These are phyloP conservation scores for Alopecurus myosuroides DNA, from an alignment of 176 grass and related monocot species.

Conservation along the genomic window DNA sequence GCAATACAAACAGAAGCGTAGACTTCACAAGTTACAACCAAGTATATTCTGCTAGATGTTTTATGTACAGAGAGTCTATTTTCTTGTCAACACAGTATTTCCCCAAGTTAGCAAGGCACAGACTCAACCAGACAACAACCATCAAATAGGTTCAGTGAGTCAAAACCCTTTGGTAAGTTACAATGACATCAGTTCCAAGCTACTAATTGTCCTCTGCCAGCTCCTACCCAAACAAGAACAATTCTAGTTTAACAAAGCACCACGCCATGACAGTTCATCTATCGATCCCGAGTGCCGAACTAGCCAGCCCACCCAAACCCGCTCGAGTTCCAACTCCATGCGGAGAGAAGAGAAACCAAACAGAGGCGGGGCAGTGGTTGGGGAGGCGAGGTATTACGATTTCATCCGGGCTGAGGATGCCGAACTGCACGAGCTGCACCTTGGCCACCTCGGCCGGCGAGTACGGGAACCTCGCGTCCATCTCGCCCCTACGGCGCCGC, in stretches of 20 bases:
- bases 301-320: not conserved
- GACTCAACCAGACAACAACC: not conserved
- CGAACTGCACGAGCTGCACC: conserved; percentile 87
- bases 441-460: conserved; percentile 97
- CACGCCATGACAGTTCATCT: not conserved
- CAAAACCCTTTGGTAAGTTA: not conserved
- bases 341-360: conserved; percentile 16
- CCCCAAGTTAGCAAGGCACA: not conserved
- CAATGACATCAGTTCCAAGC: not conserved
- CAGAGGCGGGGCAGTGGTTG: not conserved
- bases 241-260: not conserved
- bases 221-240: not conserved
- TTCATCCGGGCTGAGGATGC: conserved; percentile 96
- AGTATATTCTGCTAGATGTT: not conserved
- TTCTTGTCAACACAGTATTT: not conserved
- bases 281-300: not conserved
- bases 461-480: conserved; percentile 92
- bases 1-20: not conserved
- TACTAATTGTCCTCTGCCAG: not conserved
- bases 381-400: conserved; percentile 62
- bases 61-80: not conserved
- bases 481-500: no score
- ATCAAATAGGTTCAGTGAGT: not conserved
- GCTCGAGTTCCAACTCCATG: not conserved
- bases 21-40: no score